Evolutionary conservation across 345 rosid species (phyloP).

Genomic region (Salix viminalis): DNA sequence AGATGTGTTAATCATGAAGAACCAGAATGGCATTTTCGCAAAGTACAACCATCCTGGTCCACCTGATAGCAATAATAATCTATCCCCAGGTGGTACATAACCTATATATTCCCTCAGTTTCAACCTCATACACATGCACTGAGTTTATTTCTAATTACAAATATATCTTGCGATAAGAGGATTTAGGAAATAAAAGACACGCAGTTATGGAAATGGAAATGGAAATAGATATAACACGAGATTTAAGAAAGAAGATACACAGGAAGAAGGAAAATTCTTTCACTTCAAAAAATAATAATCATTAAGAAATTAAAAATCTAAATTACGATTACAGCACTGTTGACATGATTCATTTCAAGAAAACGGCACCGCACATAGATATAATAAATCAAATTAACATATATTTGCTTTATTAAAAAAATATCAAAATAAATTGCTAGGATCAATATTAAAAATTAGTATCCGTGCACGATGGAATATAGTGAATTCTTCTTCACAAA

Average conservation of each 20-base stretch:
- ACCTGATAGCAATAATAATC: constrained; percentile 26
- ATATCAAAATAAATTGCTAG: too few species aligned
- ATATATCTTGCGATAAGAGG: too few species aligned
- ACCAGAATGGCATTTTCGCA: constrained; percentile 28
- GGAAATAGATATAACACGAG: too few species aligned
- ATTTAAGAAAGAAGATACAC: too few species aligned
- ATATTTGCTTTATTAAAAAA: too few species aligned
- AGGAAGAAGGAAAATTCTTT: neutral
- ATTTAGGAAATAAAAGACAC: neutral
- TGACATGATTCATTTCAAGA: too few species aligned
- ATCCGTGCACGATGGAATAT: neutral
- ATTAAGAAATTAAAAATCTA: too few species aligned
- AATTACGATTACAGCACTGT: too few species aligned
- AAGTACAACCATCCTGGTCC: constrained; percentile 34
- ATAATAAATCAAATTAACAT: too few species aligned
- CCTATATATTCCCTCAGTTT: neutral
- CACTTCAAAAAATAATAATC: neutral
- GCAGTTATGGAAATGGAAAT: too few species aligned
- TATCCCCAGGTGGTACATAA: constrained; percentile 16
- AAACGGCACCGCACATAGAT: too few species aligned
- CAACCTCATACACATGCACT: neutral
- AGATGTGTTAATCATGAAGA: constrained; percentile 25
- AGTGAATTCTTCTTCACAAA: too few species aligned
- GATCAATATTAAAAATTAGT: neutral
- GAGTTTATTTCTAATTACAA: neutral